Base-by-base conservation (phyloP, 2,329 filamentous ascomycete species). In the Cladosporium sp. region DNA sequence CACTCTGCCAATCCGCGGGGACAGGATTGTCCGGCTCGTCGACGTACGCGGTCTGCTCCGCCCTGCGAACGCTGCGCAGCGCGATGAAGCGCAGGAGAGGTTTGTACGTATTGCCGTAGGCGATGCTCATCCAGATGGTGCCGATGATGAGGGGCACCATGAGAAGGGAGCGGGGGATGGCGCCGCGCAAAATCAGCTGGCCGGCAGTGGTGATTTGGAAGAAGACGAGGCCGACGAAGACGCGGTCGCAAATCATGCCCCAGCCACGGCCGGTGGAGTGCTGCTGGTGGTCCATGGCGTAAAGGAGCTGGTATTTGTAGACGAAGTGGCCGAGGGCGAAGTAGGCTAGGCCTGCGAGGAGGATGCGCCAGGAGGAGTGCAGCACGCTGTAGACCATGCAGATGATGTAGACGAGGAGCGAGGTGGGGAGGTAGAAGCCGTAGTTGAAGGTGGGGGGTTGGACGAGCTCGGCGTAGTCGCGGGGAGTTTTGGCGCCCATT, bases 261-360 rank as follows among this genome's bases (percentile, higher is more conserved):
- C 93, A 99, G 4, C 91, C 90, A 54, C 86, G 84, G 17, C 95
- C 95, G 0, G 92, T 97, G 13, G 90, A 89, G 65, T 96, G 90
- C 64, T 95, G 89, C 13, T 89, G 88, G 67, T 97, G 92, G 62
- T 97, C 91, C 93, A 99, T 99, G 27, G 93, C 90, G 68, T 99
- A 99, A 4, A 99, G 78, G 4, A 99, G 77, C 73, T 99, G 95
- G 70, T 99, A 99, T 68, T 96, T 96, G 79, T 95, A 95, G 27
- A 89, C 88, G 64, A 92, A 92, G 67, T 89, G 87, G 17, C 90
- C 90, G 12, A 95, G 80, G 17, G 81, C 64, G 61, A 95, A 95
- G 69, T 95, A 99, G 11, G 89, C 74, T 7, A 20, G 17, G 15
- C 93, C 93, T 43, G 92, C 84, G 8, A 91, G 75, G 13, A 96